Conservation (phyloP, 2,329 filamentous ascomycete species). For the Aspergillus amoenus region DNA sequence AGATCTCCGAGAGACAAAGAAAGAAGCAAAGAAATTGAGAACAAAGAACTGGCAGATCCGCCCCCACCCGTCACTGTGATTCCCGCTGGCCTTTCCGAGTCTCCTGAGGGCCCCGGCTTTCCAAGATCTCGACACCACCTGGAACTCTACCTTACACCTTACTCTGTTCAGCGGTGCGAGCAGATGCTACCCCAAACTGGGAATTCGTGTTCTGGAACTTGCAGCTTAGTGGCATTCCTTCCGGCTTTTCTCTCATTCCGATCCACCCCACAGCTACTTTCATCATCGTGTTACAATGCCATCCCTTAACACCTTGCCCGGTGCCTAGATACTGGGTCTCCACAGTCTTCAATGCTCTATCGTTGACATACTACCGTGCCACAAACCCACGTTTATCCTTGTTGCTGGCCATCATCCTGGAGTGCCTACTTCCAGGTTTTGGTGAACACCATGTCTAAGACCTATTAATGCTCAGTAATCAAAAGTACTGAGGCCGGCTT, state of each 20-base stretch:
- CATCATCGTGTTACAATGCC: constrained; percentile 19
- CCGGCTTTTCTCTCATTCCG: constrained; percentile 16
- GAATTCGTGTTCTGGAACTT: constrained; percentile 5
- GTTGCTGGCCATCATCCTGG: not conserved
- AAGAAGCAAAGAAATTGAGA: constrained; percentile 14
- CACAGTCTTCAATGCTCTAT: not conserved
- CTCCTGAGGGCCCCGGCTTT: constrained; percentile 3
- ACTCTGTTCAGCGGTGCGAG: not conserved
- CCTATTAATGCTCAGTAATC: not conserved
- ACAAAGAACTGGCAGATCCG: constrained; percentile 10
- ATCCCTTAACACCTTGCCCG: not conserved
- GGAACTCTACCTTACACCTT: too few species aligned
- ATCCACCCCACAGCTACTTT: constrained; percentile 10
- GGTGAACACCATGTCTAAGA: constrained; percentile 14
- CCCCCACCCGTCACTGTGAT: not conserved
- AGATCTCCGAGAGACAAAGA: constrained; percentile 13
- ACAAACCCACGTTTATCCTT: constrained; percentile 3
- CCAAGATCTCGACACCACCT: not conserved
- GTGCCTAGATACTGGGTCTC: not conserved
- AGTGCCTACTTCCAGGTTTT: not conserved
- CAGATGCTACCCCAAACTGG: constrained; percentile 9
- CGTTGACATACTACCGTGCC: constrained; percentile 19
- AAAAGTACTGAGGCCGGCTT: not conserved
- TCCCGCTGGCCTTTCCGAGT: not conserved
- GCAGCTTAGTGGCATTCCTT: constrained; percentile 2